Percentiles rank a stretch among this genome's conserved stretches.
Conservation (phyloP, 345 rosid species). For the Ceriops tagal region DNA sequence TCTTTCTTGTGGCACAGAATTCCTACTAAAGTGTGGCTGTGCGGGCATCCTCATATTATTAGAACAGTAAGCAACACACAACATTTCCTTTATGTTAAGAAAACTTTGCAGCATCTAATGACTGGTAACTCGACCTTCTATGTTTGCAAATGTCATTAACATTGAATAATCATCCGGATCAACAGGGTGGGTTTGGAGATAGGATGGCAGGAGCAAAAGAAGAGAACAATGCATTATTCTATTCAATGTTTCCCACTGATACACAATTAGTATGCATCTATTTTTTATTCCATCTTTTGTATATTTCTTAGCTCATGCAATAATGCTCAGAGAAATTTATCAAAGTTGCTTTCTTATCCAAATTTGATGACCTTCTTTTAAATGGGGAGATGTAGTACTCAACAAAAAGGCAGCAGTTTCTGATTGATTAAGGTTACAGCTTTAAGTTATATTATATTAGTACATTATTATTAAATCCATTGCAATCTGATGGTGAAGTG, state of each 20-base stretch:
- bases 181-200: conserved; percentile 87
- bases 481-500: background rate
- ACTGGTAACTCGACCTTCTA: too few relatives aligned
- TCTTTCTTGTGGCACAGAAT: too few relatives aligned
- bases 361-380: background rate
- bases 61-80: too few relatives aligned
- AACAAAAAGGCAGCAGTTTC: conserved; percentile 85
- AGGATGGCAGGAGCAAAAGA: conserved; percentile 98
- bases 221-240: conserved; percentile 93
- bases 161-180: background rate
- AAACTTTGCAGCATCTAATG: too few relatives aligned
- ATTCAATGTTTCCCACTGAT: conserved; percentile 91
- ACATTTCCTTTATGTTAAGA: too few relatives aligned
- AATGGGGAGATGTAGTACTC: conserved; percentile 87
- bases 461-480: background rate
- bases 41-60: too few relatives aligned
- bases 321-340: background rate
- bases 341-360: background rate
- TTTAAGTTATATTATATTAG: conserved; percentile 51
- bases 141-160: too few relatives aligned
- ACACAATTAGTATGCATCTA: conserved; percentile 49
- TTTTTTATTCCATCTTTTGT: background rate
- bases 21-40: too few relatives aligned
- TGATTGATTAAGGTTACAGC: conserved; percentile 93
- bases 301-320: background rate